Base-by-base conservation (phyloP, 2,329 filamentous ascomycete genomes). In the Xylaria sp. region DNA sequence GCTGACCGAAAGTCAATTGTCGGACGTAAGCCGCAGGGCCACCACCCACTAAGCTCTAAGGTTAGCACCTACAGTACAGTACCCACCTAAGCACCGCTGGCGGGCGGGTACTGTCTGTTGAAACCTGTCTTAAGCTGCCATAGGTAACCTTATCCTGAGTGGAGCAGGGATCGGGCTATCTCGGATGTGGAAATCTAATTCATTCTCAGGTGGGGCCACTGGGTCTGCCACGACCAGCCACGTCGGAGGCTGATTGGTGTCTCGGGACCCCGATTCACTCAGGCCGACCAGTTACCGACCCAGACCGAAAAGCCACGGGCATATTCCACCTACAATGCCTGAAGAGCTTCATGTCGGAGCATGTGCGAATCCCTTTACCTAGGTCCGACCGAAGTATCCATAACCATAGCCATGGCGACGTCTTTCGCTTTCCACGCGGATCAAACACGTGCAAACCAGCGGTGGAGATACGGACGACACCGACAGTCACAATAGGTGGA, bases 201-300 rank as follows among this genome's bases (percentile, higher is more conserved):
- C 23, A 63, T 48, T 28, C 28, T 20, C 15, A 17, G 17, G 59
- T 58, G 59, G 66, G 63, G 38, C 6, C 38, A 5, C 36, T 13
- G 15, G 33, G 38, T 15, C 38, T 15, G 38, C 38, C 38, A 40
- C 38, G 15, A 4, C 23, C 17, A 7, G 26, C 6, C 38, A 46
- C 9, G 13, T 33, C 17, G 26, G 23, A 17, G 17, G 23, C 48
- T 71, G 61, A 70, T 71, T 71, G 69, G 69, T 38, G 23, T 9
- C 13, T 63, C 67, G 61, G 64, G 49, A 48, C 48, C 42, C 63
- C 67, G 64, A 67, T 61, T 65, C 61, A 56, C 66, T 26, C 57
- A 57, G 60, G 54, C 60, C 59, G 68, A 57, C 31, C 40, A 56
- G n/a, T 49, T 60, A 59, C 58, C 61, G 59, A 57, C 40, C 53